phyloP scores from a whole-genome alignment of 257 asterid genomes.

The Plantago major region DNA sequence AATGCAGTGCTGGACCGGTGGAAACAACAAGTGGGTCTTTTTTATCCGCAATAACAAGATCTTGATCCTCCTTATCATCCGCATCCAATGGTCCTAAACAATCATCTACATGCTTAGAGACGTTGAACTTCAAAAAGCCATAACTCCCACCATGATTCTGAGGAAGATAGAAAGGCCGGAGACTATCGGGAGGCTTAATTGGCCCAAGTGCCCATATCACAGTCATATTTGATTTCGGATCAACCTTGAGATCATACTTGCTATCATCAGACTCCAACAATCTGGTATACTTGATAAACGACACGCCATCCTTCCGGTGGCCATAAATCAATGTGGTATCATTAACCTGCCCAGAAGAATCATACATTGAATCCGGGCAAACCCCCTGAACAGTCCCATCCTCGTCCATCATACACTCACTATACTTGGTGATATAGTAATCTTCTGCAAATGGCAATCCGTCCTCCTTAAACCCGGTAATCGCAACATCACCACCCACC shows the following conservation, averaged over 20 bases:
- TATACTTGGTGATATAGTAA: slow-evolving; percentile 67
- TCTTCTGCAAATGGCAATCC: slow-evolving; percentile 80
- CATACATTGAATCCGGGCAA: slow-evolving; percentile 72
- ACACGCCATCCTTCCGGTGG: slow-evolving; percentile 88
- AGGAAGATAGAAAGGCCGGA: slow-evolving; percentile 91
- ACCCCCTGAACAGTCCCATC: slow-evolving; percentile 74
- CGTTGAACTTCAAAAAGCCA: slow-evolving; percentile 73
- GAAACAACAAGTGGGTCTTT: slow-evolving; percentile 81
- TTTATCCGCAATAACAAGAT: slow-evolving; percentile 84
- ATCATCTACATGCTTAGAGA: slow-evolving; percentile 62
- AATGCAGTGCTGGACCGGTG: slow-evolving; percentile 72
- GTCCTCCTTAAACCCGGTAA: slow-evolving; percentile 76
- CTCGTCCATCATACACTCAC: slow-evolving; percentile 65
- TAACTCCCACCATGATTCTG: slow-evolving; percentile 83
- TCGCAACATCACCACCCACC: slow-evolving; percentile 83
- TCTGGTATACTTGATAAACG: slow-evolving; percentile 76
- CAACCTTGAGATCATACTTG: slow-evolving; percentile 51
- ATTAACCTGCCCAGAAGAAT: slow-evolving; percentile 48
- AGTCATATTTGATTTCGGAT: slow-evolving; percentile 52
- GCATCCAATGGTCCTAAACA: slow-evolving; percentile 96
- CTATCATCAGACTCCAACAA: slow-evolving; percentile 53
- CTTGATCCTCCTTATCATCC: slow-evolving; percentile 90
- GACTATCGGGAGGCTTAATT: slow-evolving; percentile 84
- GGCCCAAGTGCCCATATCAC: slow-evolving; percentile 94
- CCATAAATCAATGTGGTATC: slow-evolving; percentile 70